Conservation (phyloP, 1,139 yeast species). For the Geotrichum bryndzae region DNA sequence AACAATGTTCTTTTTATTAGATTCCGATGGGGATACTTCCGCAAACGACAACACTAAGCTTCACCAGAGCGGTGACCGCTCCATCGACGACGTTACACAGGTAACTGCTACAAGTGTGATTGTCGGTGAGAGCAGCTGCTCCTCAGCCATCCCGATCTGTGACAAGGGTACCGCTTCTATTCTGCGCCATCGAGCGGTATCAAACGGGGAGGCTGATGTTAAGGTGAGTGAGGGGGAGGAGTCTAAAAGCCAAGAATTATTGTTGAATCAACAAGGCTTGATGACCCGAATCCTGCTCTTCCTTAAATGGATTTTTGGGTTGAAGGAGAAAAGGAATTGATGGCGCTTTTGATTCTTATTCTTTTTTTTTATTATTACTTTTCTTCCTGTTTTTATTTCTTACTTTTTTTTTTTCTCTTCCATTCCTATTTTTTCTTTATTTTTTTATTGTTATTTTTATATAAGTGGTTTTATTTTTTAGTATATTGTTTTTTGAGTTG, state of each 20-base stretch:
- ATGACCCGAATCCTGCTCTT: neutral
- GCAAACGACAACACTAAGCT: neutral
- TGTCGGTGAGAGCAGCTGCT: neutral
- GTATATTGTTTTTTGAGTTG: neutral
- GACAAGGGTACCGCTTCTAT: neutral
- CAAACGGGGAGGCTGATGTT: neutral
- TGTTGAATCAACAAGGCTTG: neutral
- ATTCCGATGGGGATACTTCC: neutral
- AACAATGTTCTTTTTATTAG: neutral
- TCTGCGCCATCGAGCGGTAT: neutral
- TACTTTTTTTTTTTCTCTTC: neutral
- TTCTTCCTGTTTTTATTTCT: neutral
- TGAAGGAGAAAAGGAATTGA: neutral
- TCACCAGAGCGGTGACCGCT: neutral
- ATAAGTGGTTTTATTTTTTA: neutral
- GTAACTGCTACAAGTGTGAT: conserved; percentile 1
- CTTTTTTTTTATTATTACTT: neutral
- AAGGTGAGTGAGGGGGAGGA: neutral
- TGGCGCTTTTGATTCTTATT: neutral
- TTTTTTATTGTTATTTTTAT: neutral
- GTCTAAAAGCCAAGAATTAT: neutral
- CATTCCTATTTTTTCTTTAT: neutral
- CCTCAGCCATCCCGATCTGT: neutral
- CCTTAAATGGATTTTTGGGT: neutral
- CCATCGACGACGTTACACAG: neutral